Percentiles rank a stretch among this genome's conserved stretches.
phyloP scores from a whole-genome alignment of 768 basidiomycete genomes.

The Russula earlei region DNA sequence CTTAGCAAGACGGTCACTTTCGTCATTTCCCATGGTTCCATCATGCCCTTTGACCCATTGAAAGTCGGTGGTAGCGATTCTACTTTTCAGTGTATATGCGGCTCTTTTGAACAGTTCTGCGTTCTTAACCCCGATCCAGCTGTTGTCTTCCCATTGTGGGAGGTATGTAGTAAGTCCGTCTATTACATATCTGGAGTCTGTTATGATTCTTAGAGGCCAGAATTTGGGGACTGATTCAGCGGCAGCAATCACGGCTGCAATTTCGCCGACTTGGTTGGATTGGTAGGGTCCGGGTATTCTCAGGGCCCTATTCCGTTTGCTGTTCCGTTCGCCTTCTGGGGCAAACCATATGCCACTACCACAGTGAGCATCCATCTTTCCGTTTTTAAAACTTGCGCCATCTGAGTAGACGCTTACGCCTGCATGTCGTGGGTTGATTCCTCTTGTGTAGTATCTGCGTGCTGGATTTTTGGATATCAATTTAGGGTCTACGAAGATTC shows the following conservation, averaged over 20 bases:
- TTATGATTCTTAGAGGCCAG: not conserved
- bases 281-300: not conserved
- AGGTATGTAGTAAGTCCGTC: not conserved
- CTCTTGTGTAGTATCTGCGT: no score
- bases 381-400: no score
- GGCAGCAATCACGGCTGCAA: not conserved
- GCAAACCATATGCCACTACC: no score
- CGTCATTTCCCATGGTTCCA: not conserved
- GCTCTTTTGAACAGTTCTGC: not conserved
- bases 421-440: no score
- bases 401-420: no score
- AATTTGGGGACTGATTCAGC: not conserved
- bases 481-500: no score
- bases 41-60: not conserved
- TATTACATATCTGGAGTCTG: not conserved
- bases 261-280: not conserved
- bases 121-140: not conserved
- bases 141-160: not conserved
- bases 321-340: no score
- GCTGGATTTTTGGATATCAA: no score
- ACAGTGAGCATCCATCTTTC: no score
- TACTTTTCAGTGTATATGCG: not conserved
- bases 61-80: not conserved
- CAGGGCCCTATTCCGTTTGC: not conserved
- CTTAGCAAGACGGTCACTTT: not conserved